phyloP scores from a whole-genome alignment of 2,329 filamentous ascomycete species.

The Penicillium sumatraense region DNA sequence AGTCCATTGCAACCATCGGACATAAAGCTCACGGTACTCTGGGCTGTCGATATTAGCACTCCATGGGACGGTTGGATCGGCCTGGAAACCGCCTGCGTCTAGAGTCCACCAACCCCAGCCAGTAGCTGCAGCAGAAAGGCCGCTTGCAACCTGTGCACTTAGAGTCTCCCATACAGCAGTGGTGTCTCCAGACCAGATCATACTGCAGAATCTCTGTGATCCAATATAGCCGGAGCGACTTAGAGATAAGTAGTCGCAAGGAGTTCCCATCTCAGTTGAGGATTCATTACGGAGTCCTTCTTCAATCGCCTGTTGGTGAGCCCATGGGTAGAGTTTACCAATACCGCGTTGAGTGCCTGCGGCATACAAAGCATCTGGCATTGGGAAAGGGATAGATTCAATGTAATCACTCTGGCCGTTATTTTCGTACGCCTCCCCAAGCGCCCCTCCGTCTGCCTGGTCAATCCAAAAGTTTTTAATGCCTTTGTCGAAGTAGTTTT shows the following conservation, averaged over 20 bases:
- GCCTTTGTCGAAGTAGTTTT: slow-evolving; percentile 64
- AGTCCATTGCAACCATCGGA: slow-evolving; percentile 69
- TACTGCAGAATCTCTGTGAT: slow-evolving; percentile 64
- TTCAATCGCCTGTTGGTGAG: slow-evolving; percentile 62
- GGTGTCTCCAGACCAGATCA: slow-evolving; percentile 66
- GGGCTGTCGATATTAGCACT: slow-evolving; percentile 58
- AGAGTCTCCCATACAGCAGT: slow-evolving; percentile 63
- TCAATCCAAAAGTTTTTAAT: slow-evolving; percentile 69
- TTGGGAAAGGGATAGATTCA: slow-evolving; percentile 37
- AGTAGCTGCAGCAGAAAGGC: slow-evolving; percentile 64
- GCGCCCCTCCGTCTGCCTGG: slow-evolving; percentile 59
- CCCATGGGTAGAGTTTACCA: slow-evolving; percentile 63
- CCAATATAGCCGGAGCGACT: slow-evolving; percentile 58
- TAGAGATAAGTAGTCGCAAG: slow-evolving; percentile 53
- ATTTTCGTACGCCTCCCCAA: slow-evolving; percentile 42
- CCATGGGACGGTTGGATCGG: slow-evolving; percentile 40
- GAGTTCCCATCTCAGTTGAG: slow-evolving; percentile 51
- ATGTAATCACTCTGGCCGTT: slow-evolving; percentile 57
- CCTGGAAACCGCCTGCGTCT: slow-evolving; percentile 70
- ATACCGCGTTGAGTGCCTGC: slow-evolving; percentile 63
- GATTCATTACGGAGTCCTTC: slow-evolving; percentile 59
- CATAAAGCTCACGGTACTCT: slow-evolving; percentile 63
- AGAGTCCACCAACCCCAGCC: slow-evolving; percentile 70
- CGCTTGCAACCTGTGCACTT: slow-evolving; percentile 62
- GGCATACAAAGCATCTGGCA: slow-evolving; percentile 53